These are phyloP conservation scores for Urochloa ruziziensis DNA, from an alignment of 176 grass and related monocot species.

Conservation along the genomic window DNA sequence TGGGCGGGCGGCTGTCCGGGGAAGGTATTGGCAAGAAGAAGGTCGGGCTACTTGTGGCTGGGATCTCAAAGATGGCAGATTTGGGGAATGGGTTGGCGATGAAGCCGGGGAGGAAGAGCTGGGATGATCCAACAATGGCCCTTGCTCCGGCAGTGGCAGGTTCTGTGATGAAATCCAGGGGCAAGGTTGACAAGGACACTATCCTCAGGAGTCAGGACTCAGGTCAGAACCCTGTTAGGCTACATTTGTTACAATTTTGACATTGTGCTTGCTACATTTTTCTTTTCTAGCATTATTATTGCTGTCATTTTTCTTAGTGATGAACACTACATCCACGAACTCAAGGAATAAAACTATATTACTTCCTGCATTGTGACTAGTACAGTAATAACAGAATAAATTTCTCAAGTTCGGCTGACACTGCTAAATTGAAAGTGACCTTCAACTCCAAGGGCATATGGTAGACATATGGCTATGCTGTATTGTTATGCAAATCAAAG, in stretches of 20 bases:
- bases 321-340: too few relatives aligned
- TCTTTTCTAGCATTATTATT: neutral
- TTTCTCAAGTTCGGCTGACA: neutral
- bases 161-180: conserved; percentile 46
- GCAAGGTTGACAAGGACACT: conserved; percentile 49
- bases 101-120: conserved; percentile 79
- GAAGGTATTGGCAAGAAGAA: conserved; percentile 71
- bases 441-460: neutral
- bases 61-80: conserved; percentile 78
- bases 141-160: neutral
- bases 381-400: neutral
- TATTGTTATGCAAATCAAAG: neutral
- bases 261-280: neutral
- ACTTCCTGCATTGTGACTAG: neutral
- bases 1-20: conserved; percentile 42
- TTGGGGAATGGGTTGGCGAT: conserved; percentile 41
- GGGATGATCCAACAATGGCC: conserved; percentile 62
- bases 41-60: conserved; percentile 64
- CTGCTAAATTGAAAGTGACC: neutral
- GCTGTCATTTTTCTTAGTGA: too few relatives aligned
- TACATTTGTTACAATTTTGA: neutral
- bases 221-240: conserved; percentile 51
- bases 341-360: too few relatives aligned
- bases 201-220: conserved; percentile 84
- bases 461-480: neutral